Base-by-base conservation (phyloP, 768 basidiomycete genomes). In the Daedaleopsis nitida region DNA sequence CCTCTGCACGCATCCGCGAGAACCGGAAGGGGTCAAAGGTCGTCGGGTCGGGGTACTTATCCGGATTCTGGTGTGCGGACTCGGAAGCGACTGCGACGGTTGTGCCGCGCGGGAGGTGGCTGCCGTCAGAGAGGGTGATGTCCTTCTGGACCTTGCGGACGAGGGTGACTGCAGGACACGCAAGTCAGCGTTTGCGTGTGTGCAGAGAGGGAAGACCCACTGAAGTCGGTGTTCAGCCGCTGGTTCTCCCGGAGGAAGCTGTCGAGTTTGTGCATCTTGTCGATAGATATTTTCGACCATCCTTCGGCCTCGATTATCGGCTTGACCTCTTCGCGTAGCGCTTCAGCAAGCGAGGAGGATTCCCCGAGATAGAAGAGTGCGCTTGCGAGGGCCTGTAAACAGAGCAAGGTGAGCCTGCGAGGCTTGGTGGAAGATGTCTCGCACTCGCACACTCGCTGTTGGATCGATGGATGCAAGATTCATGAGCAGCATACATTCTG, bases 201-300 rank as follows among this genome's bases (percentile, higher is more conserved):
- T n/a, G 13, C 37, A 57, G 8, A 34, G 23, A 62, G 3, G 8
- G 19, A 12, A 21, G n/a, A 51, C 63, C 23, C 23, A 63, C 56
- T 48, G 19, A 48, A 27, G 47, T 51, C 47, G 34, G 70, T 64
- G 0, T 59, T 60, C 21, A 64, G 50, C 16, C 73, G 55, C 32
- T 70, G 61, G 11, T 66, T 62, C 50, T 74, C 75, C 39, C 67
- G 70, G 37, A 75, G 50, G 53, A 77, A 73, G 37, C 72, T 75
- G 55, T 76, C 74, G 16, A 74, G 52, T 56, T 72, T 74, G 47
- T 58, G 59, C 65, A 76, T 67, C 32, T 70, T 68, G 17, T 61
- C 61, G 58, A 76, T 59, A 1, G 67, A 67, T 1, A 61, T 58
- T 48, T 72, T 73, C 1, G 66, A 67, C 72, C 75, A 75, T 5